These are phyloP conservation scores for Drechslerella coelobrocha DNA, from an alignment of 2,329 filamentous ascomycete species.

Conservation along the genomic window DNA sequence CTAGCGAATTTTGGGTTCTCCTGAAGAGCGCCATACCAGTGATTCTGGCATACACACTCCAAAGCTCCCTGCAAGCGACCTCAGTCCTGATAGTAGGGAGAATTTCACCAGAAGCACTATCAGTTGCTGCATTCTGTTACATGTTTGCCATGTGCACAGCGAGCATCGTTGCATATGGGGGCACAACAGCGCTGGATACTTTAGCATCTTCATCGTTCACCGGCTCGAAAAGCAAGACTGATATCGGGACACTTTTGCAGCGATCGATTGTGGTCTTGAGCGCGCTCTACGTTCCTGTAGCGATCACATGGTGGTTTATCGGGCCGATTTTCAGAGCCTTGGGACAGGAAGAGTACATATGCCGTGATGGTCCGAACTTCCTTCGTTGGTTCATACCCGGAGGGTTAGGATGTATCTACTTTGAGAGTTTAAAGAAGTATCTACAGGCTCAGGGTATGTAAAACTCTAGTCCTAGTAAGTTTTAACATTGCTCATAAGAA, in stretches of 20 bases:
- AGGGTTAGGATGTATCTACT: conserved; percentile 85
- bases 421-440: conserved; percentile 83
- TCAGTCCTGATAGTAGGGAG: conserved; percentile 83
- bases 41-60: conserved; percentile 82
- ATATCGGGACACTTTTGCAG: conserved; percentile 79
- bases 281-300: conserved; percentile 71
- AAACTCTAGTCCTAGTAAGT: background rate
- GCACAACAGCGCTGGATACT: conserved; percentile 85
- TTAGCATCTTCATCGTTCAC: conserved; percentile 83
- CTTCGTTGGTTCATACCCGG: conserved; percentile 77
- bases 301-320: conserved; percentile 77
- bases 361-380: conserved; percentile 74
- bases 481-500: background rate
- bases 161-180: conserved; percentile 84
- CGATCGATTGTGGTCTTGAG: conserved; percentile 75
- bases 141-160: conserved; percentile 93
- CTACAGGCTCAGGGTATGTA: conserved; percentile 75
- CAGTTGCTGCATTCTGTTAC: conserved; percentile 83
- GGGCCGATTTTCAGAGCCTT: conserved; percentile 75
- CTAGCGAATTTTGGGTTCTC: conserved; percentile 71
- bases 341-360: conserved; percentile 80
- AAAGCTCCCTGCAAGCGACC: conserved; percentile 82
- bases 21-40: conserved; percentile 75
- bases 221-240: conserved; percentile 76
- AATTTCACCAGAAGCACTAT: conserved; percentile 77